Conservation (phyloP, 2,329 filamentous ascomycete genomes). For the Penicillium sp. region DNA sequence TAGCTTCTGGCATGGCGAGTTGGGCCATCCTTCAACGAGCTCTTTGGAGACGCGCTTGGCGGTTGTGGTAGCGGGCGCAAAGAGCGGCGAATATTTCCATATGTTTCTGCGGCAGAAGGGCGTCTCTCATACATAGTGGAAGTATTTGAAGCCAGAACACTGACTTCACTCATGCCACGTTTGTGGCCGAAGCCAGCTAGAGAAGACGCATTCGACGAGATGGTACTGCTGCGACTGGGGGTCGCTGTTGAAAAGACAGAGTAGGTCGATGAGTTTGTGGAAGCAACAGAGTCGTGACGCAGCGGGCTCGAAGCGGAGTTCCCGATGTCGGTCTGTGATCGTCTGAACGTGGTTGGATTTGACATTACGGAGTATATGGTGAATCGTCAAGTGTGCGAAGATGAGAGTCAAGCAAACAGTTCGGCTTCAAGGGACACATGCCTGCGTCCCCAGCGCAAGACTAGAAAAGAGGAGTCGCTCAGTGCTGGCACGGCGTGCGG, state of each 20-base stretch:
- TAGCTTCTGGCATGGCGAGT: constrained; percentile 54
- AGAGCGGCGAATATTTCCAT: constrained; percentile 70
- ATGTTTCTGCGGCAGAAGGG: constrained; percentile 59
- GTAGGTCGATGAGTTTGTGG: constrained; percentile 52
- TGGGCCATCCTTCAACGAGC: constrained; percentile 24
- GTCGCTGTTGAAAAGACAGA: constrained; percentile 47
- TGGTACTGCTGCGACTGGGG: constrained; percentile 62
- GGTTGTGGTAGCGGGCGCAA: constrained; percentile 69
- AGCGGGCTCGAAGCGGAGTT: constrained; percentile 43
- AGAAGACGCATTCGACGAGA: constrained; percentile 65
- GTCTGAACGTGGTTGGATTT: constrained; percentile 32
- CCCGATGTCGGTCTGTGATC: constrained; percentile 37
- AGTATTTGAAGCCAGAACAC: constrained; percentile 48
- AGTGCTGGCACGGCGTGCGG: not conserved
- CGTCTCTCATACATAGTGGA: constrained; percentile 20
- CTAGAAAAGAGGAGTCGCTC: not conserved
- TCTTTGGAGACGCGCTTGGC: constrained; percentile 49
- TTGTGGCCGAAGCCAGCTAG: constrained; percentile 55
- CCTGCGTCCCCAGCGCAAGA: constrained; percentile 31
- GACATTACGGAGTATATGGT: constrained; percentile 36
- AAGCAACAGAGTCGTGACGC: constrained; percentile 54
- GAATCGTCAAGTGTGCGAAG: constrained; percentile 27
- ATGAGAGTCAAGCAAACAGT: constrained; percentile 23
- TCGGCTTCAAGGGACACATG: constrained; percentile 36
- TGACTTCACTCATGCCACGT: constrained; percentile 71